These are phyloP conservation scores for Pelargonium myrrhifolium DNA, from an alignment of 441 rosid genomes.

Conservation along the genomic window DNA sequence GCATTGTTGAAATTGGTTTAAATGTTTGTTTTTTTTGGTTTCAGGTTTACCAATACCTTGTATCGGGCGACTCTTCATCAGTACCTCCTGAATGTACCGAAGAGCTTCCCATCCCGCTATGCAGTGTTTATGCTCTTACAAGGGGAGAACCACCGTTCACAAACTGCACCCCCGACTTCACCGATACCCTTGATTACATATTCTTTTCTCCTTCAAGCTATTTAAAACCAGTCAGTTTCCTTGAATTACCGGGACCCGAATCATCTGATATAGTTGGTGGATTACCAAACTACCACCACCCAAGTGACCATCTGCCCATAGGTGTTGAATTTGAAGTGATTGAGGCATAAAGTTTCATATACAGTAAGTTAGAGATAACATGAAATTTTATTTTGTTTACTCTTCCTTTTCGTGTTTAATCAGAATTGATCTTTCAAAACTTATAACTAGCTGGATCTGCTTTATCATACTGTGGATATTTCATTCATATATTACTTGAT, in stretches of 20 bases:
- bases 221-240: slow-evolving; percentile 54
- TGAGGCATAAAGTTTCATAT: neutral
- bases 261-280: slow-evolving; percentile 56
- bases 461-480: neutral
- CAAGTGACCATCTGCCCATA: slow-evolving; percentile 91
- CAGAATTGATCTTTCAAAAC: neutral
- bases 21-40: slow-evolving; percentile 9
- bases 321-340: slow-evolving; percentile 66
- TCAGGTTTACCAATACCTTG: slow-evolving; percentile 75
- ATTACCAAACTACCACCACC: slow-evolving; percentile 72
- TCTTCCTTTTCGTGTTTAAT: neutral
- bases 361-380: neutral
- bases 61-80: slow-evolving; percentile 43
- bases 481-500: neutral
- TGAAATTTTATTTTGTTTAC: neutral
- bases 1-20: neutral
- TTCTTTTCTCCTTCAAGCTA: slow-evolving; percentile 55
- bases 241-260: slow-evolving; percentile 52
- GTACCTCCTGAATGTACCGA: slow-evolving; percentile 32
- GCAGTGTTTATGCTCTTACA: slow-evolving; percentile 57
- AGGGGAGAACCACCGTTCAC: slow-evolving; percentile 86
- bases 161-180: slow-evolving; percentile 78
- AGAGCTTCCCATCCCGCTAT: slow-evolving; percentile 50
- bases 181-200: slow-evolving; percentile 71
- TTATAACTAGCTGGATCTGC: neutral